These are phyloP conservation scores for Apophysomyces variabilis DNA, from an alignment of 371 early-diverging fungal species.

Conservation along the genomic window DNA sequence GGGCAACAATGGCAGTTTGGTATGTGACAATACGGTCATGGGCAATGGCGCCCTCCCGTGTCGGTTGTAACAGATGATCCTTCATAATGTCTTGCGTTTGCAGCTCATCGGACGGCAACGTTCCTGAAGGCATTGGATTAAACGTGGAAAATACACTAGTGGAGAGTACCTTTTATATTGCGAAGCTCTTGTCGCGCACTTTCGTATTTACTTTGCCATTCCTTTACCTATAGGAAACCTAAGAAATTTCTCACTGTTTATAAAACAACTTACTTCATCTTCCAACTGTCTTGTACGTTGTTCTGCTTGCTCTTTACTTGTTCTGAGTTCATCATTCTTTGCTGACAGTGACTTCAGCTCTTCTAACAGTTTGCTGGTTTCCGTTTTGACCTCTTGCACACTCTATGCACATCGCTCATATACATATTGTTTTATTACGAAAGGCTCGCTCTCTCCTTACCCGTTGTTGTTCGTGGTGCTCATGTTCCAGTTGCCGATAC, in stretches of 20 bases:
- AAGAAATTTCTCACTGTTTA: neutral
- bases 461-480: constrained; percentile 75
- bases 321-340: constrained; percentile 63
- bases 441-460: constrained; percentile 33
- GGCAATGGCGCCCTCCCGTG: constrained; percentile 69
- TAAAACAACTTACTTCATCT: constrained; percentile 34
- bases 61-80: constrained; percentile 50
- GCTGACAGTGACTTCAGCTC: constrained; percentile 69
- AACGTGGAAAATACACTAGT: neutral
- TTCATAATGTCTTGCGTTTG: constrained; percentile 42
- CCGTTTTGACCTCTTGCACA: constrained; percentile 74
- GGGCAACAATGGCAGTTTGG: constrained; percentile 81
- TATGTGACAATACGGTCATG: constrained; percentile 70
- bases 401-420: constrained; percentile 40
- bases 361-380: constrained; percentile 73
- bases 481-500: constrained; percentile 65
- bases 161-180: constrained; percentile 43
- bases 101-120: constrained; percentile 23
- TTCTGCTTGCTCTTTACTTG: constrained; percentile 49
- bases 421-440: no score
- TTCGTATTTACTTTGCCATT: constrained; percentile 57
- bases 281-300: constrained; percentile 27
- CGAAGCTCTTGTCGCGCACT: constrained; percentile 50
- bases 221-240: constrained; percentile 26
- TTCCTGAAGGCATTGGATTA: constrained; percentile 9